Evolutionary conservation across 352 stramenopile genomes (phyloP).

Genomic region (Phytophthora constricta): DNA sequence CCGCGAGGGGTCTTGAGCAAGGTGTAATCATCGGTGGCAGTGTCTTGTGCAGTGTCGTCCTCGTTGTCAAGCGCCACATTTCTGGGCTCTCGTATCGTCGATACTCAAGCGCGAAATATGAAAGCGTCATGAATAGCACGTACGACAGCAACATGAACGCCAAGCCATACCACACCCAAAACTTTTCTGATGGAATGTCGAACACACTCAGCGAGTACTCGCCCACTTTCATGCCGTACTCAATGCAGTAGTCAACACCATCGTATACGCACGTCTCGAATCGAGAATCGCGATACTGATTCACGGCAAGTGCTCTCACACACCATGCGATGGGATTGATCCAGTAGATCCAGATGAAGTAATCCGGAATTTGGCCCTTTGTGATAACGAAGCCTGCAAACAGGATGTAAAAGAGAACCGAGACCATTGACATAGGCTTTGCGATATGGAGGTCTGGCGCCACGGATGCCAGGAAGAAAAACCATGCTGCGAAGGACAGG

Average conservation of each 20-base stretch:
- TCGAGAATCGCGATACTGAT: neutral
- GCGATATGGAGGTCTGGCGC: neutral
- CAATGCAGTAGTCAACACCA: neutral
- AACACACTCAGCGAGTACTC: neutral
- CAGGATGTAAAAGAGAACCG: neutral
- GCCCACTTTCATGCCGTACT: neutral
- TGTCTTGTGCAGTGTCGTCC: neutral
- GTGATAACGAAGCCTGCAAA: neutral
- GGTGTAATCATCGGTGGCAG: neutral
- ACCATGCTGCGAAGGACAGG: slow-evolving; percentile 26
- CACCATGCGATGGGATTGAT: neutral
- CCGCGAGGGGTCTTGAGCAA: neutral
- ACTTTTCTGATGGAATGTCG: neutral
- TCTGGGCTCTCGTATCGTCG: neutral
- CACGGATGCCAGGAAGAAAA: slow-evolving; percentile 21
- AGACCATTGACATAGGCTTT: neutral
- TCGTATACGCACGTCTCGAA: neutral
- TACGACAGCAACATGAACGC: neutral
- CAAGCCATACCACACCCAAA: neutral
- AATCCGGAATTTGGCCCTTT: neutral
- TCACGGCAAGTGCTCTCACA: neutral
- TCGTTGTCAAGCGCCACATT: neutral
- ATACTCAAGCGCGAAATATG: neutral
- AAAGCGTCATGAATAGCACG: neutral
- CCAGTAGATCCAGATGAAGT: neutral